phyloP scores from a whole-genome alignment of 2,329 filamentous ascomycete species.

The Penicillium sp. region DNA sequence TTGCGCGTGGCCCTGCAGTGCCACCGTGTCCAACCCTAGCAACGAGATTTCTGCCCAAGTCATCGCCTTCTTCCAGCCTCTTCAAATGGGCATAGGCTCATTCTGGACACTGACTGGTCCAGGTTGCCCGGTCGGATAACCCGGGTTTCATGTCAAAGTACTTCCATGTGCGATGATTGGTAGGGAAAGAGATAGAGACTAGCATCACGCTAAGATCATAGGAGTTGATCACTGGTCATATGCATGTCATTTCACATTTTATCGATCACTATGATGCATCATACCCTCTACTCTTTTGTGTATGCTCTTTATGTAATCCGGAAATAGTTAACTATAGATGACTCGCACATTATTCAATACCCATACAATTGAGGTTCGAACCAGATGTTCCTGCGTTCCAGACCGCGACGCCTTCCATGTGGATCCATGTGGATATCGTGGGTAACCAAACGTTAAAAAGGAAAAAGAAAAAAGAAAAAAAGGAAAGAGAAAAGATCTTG shows the following conservation, averaged over 20 bases:
- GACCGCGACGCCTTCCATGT: slow-evolving; percentile 9
- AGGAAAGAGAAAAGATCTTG: slow-evolving; percentile 3
- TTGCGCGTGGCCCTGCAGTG: slow-evolving; percentile 1
- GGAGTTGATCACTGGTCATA: slow-evolving; percentile 4
- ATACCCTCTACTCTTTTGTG: slow-evolving; percentile 5
- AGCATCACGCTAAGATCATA: slow-evolving; percentile 11
- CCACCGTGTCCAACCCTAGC: slow-evolving; percentile 13
- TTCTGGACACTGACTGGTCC: slow-evolving; percentile 18
- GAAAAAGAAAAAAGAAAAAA: no score
- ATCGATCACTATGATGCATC: slow-evolving; percentile 7
- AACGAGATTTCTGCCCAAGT: slow-evolving; percentile 9
- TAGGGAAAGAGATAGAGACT: slow-evolving; percentile 5
- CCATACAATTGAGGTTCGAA: slow-evolving; percentile 7
- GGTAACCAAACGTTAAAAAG: background rate
- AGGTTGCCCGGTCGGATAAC: slow-evolving; percentile 2
- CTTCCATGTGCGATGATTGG: slow-evolving; percentile 10
- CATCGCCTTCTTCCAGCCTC: slow-evolving; percentile 13
- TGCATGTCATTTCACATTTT: slow-evolving; percentile 19
- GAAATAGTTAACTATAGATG: slow-evolving; percentile 14
- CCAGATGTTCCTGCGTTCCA: slow-evolving; percentile 17
- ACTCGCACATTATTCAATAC: slow-evolving; percentile 1
- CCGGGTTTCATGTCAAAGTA: slow-evolving; percentile 9
- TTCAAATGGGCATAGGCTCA: slow-evolving; percentile 3
- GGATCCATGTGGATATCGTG: slow-evolving; percentile 10
- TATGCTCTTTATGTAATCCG: background rate